These are phyloP conservation scores for Filobasidium uniguttulatum DNA, from an alignment of 1,284 basidiomycete species.

Conservation along the genomic window DNA sequence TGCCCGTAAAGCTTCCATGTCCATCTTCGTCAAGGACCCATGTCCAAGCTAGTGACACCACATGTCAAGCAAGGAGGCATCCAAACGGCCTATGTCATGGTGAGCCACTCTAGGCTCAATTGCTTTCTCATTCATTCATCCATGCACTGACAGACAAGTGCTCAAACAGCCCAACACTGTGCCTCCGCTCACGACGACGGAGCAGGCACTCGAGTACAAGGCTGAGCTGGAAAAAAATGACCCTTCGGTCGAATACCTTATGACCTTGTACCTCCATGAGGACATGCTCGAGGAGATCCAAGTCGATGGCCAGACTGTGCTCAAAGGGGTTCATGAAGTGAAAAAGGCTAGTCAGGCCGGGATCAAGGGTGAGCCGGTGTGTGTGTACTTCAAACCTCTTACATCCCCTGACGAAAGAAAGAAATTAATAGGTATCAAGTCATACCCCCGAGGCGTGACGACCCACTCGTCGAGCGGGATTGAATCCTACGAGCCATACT, in stretches of 20 bases:
- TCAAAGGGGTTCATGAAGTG: constrained; percentile 62
- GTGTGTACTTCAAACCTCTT: constrained; percentile 9
- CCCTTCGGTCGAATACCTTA: constrained; percentile 69
- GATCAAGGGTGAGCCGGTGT: constrained; percentile 50
- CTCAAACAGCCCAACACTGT: constrained; percentile 70
- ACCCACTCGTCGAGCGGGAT: constrained; percentile 96
- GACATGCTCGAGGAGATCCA: constrained; percentile 46
- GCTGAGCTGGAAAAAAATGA: constrained; percentile 60
- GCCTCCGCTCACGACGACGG: constrained; percentile 78
- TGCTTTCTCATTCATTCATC: background rate
- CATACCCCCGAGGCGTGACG: constrained; percentile 93
- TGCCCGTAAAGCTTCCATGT: constrained; percentile 60
- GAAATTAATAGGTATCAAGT: constrained; percentile 64
- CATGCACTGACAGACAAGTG: too few species aligned
- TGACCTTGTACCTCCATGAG: constrained; percentile 90
- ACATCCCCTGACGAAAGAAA: constrained; percentile 10
- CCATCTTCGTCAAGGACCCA: constrained; percentile 76
- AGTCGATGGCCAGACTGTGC: constrained; percentile 3
- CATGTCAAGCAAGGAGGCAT: constrained; percentile 87
- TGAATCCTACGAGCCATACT: constrained; percentile 89
- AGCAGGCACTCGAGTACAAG: constrained; percentile 70
- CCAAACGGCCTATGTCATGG: constrained; percentile 91
- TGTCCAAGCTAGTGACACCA: constrained; percentile 74
- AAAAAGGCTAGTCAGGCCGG: constrained; percentile 71
- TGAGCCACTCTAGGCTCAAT: constrained; percentile 25